phyloP scores from a whole-genome alignment of 1,139 yeast species.

The Debaryomyces nepalensis region DNA sequence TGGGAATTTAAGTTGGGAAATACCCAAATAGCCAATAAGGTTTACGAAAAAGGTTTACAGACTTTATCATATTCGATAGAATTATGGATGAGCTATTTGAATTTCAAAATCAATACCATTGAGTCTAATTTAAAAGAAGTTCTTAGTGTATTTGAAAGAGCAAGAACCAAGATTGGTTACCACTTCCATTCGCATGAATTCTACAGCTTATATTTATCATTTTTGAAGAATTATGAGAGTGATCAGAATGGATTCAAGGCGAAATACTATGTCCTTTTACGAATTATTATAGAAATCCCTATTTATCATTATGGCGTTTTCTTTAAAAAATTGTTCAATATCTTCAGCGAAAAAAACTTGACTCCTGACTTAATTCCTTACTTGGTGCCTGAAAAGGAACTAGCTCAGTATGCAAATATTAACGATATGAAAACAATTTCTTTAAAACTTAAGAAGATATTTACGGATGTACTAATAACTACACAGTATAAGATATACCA shows the following conservation, averaged over 20 bases:
- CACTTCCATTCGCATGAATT: slow-evolving; percentile 78
- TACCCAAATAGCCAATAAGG: slow-evolving; percentile 48
- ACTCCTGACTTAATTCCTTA: slow-evolving; percentile 20
- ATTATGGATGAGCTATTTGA: slow-evolving; percentile 74
- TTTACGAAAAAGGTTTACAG: slow-evolving; percentile 60
- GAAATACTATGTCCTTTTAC: slow-evolving; percentile 53
- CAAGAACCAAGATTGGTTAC: slow-evolving; percentile 64
- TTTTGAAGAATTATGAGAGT: slow-evolving; percentile 43
- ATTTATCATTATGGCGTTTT: slow-evolving; percentile 73
- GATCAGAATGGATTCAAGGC: slow-evolving; percentile 36
- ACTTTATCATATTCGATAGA: slow-evolving; percentile 61
- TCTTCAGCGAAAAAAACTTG: slow-evolving; percentile 31
- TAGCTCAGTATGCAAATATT: slow-evolving; percentile 18
- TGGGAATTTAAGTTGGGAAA: slow-evolving; percentile 66
- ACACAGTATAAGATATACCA: slow-evolving; percentile 66
- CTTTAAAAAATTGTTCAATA: slow-evolving; percentile 42
- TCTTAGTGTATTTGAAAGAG: slow-evolving; percentile 59
- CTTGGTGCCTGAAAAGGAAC: slow-evolving; percentile 28
- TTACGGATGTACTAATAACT: slow-evolving; percentile 58
- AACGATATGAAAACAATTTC: slow-evolving; percentile 23
- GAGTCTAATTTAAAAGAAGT: slow-evolving; percentile 37
- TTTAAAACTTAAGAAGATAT: slow-evolving; percentile 47
- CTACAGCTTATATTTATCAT: slow-evolving; percentile 72
- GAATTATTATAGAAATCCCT: slow-evolving; percentile 72
- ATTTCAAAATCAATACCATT: slow-evolving; percentile 53